Base-by-base conservation (phyloP, 2,329 filamentous ascomycete genomes). In the Penicillium sp. region DNA sequence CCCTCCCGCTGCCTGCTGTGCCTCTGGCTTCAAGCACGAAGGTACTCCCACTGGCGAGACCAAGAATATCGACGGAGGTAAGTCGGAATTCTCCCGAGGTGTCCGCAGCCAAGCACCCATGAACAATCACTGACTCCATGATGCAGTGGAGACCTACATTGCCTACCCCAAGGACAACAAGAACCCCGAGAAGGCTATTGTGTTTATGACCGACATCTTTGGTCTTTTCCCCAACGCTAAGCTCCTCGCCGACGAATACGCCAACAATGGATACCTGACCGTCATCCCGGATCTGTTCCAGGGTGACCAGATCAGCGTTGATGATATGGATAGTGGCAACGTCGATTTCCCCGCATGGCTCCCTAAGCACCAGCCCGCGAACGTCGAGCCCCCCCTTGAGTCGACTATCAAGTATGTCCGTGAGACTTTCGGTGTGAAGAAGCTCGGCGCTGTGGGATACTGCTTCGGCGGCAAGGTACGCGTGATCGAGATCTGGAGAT, bases 211-310 rank as follows among this genome's bases (percentile, higher is more conserved):
- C 56, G 84, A 87, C 62, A 77, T 85, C 58, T 79, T 84, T 57
- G 84, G 84, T 60, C 77, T 84, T 61, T 82, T 80, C 69, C 71
- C 73, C 70, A 85, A 88, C 72, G 74, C 77, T 66, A 73, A 86
- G 72, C 76, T 88, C 58, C 82, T 91, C 64, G 88, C 88, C 56
- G 89, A 92, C 76, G 83, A 89, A 66, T 88, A 82, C 70, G 89
- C 89, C 53, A 82, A 83, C 60, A 87, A 88, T 69, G 89, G 87
- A 62, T 91, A 90, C 75, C 77, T 85, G 53, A 81, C 81, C 52
- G 74, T 90, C 39, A 79, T 91, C 57, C 82, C 88, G 27, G 89
- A 92, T 70, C 73, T 88, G 48, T 89, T 91, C 79, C 79, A 84
- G 59, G 87, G 85, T 56, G 85, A 90, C 66, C 68, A 83, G 14